Evolutionary conservation across 305 asterid species (phyloP), one percentile per base, ranked within the genome.

Genomic region (Salvia sclarea): DNA sequence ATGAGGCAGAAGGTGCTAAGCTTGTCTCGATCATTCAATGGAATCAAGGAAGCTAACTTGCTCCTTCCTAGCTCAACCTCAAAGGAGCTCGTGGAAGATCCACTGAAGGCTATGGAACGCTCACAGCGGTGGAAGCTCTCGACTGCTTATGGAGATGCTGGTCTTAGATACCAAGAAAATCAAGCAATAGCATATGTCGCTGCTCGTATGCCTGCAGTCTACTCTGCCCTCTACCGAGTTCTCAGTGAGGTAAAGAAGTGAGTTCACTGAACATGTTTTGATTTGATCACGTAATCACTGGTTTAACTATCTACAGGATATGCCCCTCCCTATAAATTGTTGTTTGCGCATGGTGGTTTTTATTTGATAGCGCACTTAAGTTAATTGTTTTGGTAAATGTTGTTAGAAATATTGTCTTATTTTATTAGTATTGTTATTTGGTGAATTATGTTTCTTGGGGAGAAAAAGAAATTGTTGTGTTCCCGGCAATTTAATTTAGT

Each of bases 171-270:
- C 80, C 77, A 79, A 47, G 95, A 87, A 63, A 97, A 87, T 72
- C 88, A 94, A 71, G 77, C 97, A n/a, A 71, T 86, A 28, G 97
- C 98, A 16, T 93, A 93, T 75, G 94, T 93, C 0, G 97, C 96
- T 0, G 84, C 96, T 64, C 95, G 98, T n/a, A 91, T 93, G 97
- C 98, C 98, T 40, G 96, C 98, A 2, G 96, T 93, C 54, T 88
- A 84, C 79, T 85, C 95, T 8, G 96, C 97, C 21, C 86, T 88
- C 55, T 83, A 82, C 76, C 88, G 98, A 30, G 90, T 94, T 52
- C 90, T 94, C 59, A 83, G 82, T 66, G 98, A 94, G 97, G 98
- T 94, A 81, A 65, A 47, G 25, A 57, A 77, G 52, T 66, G 71
- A 56, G 41, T 47, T 44, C 1, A 12, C 53, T 30, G 45, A 28